Evolutionary conservation across 2,329 filamentous ascomycete species (phyloP).

Genomic region (Moelleriella libera): DNA sequence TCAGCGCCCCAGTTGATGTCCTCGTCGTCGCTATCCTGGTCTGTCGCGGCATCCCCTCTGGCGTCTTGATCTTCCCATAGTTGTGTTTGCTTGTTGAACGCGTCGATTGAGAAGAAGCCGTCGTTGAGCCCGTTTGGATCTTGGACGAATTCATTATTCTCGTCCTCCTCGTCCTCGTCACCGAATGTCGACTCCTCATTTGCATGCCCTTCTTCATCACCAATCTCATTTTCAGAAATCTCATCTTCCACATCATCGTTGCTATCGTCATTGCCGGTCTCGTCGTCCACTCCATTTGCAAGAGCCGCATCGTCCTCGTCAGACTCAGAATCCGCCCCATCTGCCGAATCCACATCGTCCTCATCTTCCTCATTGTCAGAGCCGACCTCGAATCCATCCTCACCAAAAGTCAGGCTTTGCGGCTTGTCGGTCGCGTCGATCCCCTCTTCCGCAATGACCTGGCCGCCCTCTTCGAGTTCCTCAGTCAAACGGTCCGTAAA

Average conservation of each 20-base stretch:
- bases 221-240: constrained; percentile 14
- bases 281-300: constrained; percentile 4
- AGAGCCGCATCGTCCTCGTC: constrained; percentile 13
- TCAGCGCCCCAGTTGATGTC: constrained; percentile 80
- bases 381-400: constrained; percentile 16
- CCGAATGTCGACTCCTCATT: constrained; percentile 20
- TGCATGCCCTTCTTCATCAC: constrained; percentile 19
- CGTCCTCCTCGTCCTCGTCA: constrained; percentile 20
- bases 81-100: constrained; percentile 91
- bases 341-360: constrained; percentile 11
- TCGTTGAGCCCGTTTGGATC: constrained; percentile 82
- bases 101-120: constrained; percentile 93
- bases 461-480: constrained; percentile 36
- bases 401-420: constrained; percentile 11
- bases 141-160: constrained; percentile 29
- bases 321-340: constrained; percentile 8
- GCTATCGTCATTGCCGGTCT: background rate
- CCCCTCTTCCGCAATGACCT: constrained; percentile 16
- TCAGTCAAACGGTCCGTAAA: constrained; percentile 32
- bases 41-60: constrained; percentile 60
- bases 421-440: constrained; percentile 16
- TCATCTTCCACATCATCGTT: constrained; percentile 10
- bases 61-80: constrained; percentile 78
- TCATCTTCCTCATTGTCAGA: constrained; percentile 15
- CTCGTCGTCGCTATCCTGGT: constrained; percentile 67